phyloP scores from a whole-genome alignment of 495 filamentous ascomycete genomes.

The Xylaria curta region DNA sequence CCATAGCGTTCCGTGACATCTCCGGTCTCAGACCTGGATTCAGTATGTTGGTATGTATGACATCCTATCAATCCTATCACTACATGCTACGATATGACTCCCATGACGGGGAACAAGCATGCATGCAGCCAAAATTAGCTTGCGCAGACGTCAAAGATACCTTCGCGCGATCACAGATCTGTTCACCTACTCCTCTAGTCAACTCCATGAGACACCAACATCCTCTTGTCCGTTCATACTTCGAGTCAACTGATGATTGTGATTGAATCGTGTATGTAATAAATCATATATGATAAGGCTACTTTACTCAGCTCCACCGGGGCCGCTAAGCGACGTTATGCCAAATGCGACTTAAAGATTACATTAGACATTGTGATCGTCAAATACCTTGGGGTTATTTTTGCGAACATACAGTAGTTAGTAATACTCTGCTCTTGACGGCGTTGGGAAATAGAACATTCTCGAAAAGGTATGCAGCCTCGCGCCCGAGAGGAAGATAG shows the following conservation, averaged over 20 bases:
- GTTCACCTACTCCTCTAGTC: neutral
- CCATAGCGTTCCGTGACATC: too few relatives aligned
- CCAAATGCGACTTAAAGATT: neutral
- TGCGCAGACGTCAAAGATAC: too few relatives aligned
- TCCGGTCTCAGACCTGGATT: too few relatives aligned
- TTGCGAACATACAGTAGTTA: neutral
- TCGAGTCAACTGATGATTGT: neutral
- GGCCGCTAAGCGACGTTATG: neutral
- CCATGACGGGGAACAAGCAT: too few relatives aligned
- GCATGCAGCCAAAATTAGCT: too few relatives aligned
- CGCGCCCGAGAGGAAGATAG: neutral
- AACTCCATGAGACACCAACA: neutral
- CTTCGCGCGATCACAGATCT: neutral
- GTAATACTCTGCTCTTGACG: neutral
- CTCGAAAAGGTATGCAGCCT: too few relatives aligned
- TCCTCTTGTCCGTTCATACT: neutral
- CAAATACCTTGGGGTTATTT: neutral
- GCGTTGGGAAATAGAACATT: neutral
- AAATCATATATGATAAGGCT: neutral
- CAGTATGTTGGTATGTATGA: too few relatives aligned
- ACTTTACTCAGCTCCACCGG: neutral
- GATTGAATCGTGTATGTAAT: neutral
- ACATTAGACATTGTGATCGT: neutral
- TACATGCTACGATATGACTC: too few relatives aligned
- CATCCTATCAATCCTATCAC: too few relatives aligned